phyloP scores from a whole-genome alignment of 108 stramenopile species.

The Nitzschia sp. region DNA sequence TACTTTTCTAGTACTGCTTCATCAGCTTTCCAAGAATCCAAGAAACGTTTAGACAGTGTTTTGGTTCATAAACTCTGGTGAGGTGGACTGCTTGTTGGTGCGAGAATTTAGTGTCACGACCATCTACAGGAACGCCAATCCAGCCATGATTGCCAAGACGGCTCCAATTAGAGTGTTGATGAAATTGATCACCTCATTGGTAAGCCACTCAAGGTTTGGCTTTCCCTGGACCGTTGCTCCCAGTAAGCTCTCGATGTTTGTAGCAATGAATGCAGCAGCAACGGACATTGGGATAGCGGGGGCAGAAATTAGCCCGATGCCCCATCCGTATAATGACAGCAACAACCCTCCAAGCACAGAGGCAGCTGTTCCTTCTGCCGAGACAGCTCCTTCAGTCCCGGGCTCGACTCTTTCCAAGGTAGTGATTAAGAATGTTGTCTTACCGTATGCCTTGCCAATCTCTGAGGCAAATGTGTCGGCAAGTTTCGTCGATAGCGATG shows the following conservation, averaged over 20 bases:
- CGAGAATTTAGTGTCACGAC: no score
- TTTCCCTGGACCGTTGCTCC: conserved; percentile 92
- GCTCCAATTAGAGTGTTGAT: conserved; percentile 93
- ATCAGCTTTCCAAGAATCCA: no score
- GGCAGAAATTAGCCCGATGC: conserved; percentile 47
- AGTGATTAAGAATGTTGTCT: conserved; percentile 92
- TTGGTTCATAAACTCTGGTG: no score
- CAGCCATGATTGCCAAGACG: conserved; percentile 65
- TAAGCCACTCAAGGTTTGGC: conserved; percentile 78
- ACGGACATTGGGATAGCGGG: conserved; percentile 56
- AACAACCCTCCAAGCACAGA: conserved; percentile 84
- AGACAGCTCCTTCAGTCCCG: conserved; percentile 83
- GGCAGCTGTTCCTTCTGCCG: conserved; percentile 87
- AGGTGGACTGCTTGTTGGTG: no score
- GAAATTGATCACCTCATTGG: conserved; percentile 96
- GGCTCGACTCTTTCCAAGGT: conserved; percentile 83
- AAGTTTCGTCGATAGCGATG: conserved; percentile 91
- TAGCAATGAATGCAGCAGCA: conserved; percentile 86
- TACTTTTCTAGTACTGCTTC: no score
- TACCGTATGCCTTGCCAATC: conserved; percentile 95
- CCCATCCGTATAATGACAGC: conserved; percentile 69
- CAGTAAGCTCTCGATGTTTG: conserved; percentile 90
- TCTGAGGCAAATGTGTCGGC: conserved; percentile 97
- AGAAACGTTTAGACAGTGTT: no score
- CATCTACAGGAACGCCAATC: conserved; percentile 22